Base-by-base conservation (phyloP, 1,284 basidiomycete genomes). In the Anthracocystis walkeri region DNA sequence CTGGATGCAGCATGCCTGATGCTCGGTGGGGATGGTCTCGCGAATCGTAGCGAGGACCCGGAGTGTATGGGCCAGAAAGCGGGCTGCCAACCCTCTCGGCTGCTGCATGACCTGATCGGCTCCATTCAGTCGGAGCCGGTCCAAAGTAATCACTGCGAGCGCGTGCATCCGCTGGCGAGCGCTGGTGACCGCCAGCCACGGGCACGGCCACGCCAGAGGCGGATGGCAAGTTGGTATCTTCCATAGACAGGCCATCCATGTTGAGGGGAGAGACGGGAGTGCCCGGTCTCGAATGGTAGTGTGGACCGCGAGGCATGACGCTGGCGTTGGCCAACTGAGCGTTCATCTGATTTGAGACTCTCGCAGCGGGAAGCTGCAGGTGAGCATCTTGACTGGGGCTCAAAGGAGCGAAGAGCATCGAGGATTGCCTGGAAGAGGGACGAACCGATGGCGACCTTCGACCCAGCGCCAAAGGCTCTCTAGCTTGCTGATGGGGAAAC, bases 211-310 rank as follows among this genome's bases (percentile, higher is more conserved):
- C 63, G 18, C 72, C 72, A 1, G 72, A 75, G 35, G 59, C 66
- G 12, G 72, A 65, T 7, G 65, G 65, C 50, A 66, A 14, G 11
- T 46, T n/a, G 8, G 41, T 27, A 3, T 79, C 77, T 11, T 79
- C 75, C 65, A 79, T 76, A 3, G 75, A 68, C 0, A 79, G 55
- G 3, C 41, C 48, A 38, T 77, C 77, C 65, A 79, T 75, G 58
- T 71, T 71, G 41, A 79, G 66, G 6, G 77, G 75, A 7, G 75
- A 77, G 40, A 77, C 54, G 27, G 77, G 77, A 7, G 77, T 79
- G 29, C 54, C 75, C 3, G 77, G 75, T 14, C 77, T 61, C 6
- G 73, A 72, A 5, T 55, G 57, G 46, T 57, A 54, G 20, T 58
- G 57, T 0, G 53, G 48, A 20, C 58, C 59, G 16, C 64, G 63